Base-by-base conservation (phyloP, 139 green algal species). In the Monoraphidium neglectum region DNA sequence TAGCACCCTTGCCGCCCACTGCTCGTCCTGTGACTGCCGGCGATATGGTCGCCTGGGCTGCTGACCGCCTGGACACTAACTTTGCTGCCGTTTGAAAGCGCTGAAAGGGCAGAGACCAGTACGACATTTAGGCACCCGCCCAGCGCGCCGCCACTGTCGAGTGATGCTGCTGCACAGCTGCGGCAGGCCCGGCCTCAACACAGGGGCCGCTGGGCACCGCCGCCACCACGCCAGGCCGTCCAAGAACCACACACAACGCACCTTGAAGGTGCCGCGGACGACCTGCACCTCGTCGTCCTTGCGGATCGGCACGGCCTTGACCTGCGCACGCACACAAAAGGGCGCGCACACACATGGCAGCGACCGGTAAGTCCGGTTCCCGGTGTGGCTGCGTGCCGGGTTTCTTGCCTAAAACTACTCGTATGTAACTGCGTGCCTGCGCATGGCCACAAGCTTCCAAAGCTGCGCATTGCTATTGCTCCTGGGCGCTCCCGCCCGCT, bases 211-310 rank as follows among this genome's bases (percentile, higher is more conserved):
- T 21, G 18, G 51, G 18, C 21, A 18, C 51, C 18, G 51, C 21
- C 51, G 21, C 18, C 18, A 60, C 21, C 21, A 18, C 32, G 47
- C n/a, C 47, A 77, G 23, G 53, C 49, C 30, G 35, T 26, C n/a
- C 36, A 26, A 28, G 28, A 37, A 28, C 15, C 33, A 35, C 30
- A 70, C 36, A 74, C 56, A 12, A n/a, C 81, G 21, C 70, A 93
- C 91, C 93, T 99, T 99, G 93, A 93, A 99, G 51, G 90, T 97
- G 72, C 97, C 97, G 40, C 97, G 85, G 12, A 98, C 93, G 30
- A 99, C 92, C 60, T 90, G 89, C 60, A 99, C 97, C 90, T 99
- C 97, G 71, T 99, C 97, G 76, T 99, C 97, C 87, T 99, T 99
- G 67, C 97, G 90, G 72, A 99, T 93, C 30, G 97, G 96, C 26